phyloP scores from a whole-genome alignment of 129 eudicot species.

The Helianthus annuus region HanXRQr2.0-SUNRISE NC_035433.2:128351209-128351708 shows the following conservation, averaged over 20 bases:
- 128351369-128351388: background rate
- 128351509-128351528: constrained; percentile 53
- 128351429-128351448: background rate
- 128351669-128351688: constrained; percentile 21
- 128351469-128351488: constrained; percentile 53
- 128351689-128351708: constrained; percentile 2
- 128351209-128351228: too few relatives aligned
- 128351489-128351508: constrained; percentile 54
- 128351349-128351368: too few relatives aligned
- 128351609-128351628: constrained; percentile 66
- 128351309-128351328: too few relatives aligned
- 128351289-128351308: too few relatives aligned
- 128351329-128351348: too few relatives aligned
- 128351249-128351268: too few relatives aligned
- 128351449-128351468: constrained; percentile 40
- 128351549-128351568: constrained; percentile 56
- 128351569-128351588: constrained; percentile 50
- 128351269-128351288: too few relatives aligned
- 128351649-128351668: constrained; percentile 39
- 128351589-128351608: constrained; percentile 59
- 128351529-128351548: constrained; percentile 50
- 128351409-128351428: background rate
- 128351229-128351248: too few relatives aligned
- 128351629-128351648: constrained; percentile 48
- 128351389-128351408: constrained; percentile 1